These are phyloP conservation scores for Pueraria montana DNA, from an alignment of 306 rosid genomes.

Conservation along the genomic window DNA sequence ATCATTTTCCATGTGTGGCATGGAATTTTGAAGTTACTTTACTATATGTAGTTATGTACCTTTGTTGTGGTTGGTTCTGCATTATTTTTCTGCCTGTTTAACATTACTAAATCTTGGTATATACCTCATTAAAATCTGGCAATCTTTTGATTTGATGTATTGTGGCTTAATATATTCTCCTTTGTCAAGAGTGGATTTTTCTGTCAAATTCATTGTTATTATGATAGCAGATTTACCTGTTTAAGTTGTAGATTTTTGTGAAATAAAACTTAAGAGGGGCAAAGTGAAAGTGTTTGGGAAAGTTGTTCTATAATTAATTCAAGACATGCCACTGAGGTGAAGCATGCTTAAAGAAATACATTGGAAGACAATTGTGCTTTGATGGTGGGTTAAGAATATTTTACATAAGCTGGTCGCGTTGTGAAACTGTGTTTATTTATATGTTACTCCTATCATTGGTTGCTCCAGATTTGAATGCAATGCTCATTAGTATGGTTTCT, in stretches of 20 bases:
- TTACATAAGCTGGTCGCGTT: conserved; percentile 25
- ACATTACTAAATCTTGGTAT: not conserved
- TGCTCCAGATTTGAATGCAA: conserved; percentile 16
- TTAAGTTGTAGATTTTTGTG: conserved; percentile 1
- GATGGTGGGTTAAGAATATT: conserved; percentile 30
- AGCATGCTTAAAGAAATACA: conserved; percentile 33
- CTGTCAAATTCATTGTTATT: conserved; percentile 11
- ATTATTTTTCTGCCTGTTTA: conserved; percentile 4
- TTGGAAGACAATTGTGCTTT: conserved; percentile 30
- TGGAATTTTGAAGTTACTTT: not conserved
- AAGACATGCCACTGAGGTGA: conserved; percentile 12
- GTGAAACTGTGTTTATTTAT: conserved; percentile 24
- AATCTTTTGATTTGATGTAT: conserved; percentile 37
- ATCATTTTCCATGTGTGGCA: conserved; percentile 2
- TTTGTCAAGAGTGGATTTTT: conserved; percentile 6
- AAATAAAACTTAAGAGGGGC: conserved; percentile 10
- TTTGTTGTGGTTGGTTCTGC: conserved; percentile 25
- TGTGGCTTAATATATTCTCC: conserved; percentile 31
- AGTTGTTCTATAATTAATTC: conserved; percentile 26
- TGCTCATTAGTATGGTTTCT: conserved; percentile 27
- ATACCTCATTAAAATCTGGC: conserved; percentile 13
- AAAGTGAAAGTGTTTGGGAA: conserved; percentile 25
- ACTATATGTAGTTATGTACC: not conserved
- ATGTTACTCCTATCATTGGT: conserved; percentile 2
- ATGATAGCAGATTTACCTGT: conserved; percentile 25